Percentiles rank a stretch among this genome's conserved stretches.
Conservation (phyloP, 2,329 filamentous ascomycete species). For the Stachybotrys echinatus region DNA sequence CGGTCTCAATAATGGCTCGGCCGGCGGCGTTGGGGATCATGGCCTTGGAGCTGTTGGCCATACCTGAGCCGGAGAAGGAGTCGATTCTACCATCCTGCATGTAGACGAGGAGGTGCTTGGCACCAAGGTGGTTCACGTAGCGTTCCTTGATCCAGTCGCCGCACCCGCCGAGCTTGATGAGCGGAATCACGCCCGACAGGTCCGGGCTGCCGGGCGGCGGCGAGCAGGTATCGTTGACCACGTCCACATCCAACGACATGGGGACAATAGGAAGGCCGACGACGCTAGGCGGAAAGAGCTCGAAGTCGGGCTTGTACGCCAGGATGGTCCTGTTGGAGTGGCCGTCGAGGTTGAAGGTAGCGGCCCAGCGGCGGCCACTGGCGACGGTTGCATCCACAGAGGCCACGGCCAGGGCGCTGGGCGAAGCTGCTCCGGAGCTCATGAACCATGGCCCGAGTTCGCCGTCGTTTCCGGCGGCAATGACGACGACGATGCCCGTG, state of each 20-base stretch:
- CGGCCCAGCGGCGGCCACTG: slow-evolving; percentile 13
- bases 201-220: background rate
- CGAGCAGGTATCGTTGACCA: background rate
- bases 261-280: background rate
- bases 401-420: slow-evolving; percentile 36
- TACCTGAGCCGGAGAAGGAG: slow-evolving; percentile 8
- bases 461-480: slow-evolving; percentile 40
- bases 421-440: slow-evolving; percentile 32
- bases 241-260: background rate
- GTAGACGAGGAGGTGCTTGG: slow-evolving; percentile 22
- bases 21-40: slow-evolving; percentile 10
- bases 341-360: slow-evolving; percentile 20
- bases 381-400: slow-evolving; percentile 27
- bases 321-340: slow-evolving; percentile 11
- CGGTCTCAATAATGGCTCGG: slow-evolving; percentile 16
- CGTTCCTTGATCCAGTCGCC: slow-evolving; percentile 16
- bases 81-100: slow-evolving; percentile 15
- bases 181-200: background rate
- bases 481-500: slow-evolving; percentile 34
- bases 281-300: background rate
- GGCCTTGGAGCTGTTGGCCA: slow-evolving; percentile 11
- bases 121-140: slow-evolving; percentile 18
- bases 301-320: background rate
- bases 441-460: slow-evolving; percentile 34
- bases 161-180: slow-evolving; percentile 14